phyloP scores from a whole-genome alignment of 345 rosid species.

The Luvunga scandens region DNA sequence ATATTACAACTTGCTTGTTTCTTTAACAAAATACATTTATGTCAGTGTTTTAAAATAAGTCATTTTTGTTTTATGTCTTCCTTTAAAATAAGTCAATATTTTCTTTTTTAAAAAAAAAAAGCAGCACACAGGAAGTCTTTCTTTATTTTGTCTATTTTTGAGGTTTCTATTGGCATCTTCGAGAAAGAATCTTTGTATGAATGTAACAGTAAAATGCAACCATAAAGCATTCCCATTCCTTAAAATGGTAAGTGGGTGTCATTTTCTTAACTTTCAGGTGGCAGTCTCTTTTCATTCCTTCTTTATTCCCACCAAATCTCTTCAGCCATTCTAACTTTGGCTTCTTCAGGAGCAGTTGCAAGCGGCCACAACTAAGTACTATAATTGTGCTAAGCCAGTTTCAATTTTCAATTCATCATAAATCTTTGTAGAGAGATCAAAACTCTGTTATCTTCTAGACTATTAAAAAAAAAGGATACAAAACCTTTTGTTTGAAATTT shows the following conservation, averaged over 20 bases:
- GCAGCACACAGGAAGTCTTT: not conserved
- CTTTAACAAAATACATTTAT: too few relatives aligned
- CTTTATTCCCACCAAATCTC: not conserved
- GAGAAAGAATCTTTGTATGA: not conserved
- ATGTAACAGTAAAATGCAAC: not conserved
- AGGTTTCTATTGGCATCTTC: not conserved
- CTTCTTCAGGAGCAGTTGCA: not conserved
- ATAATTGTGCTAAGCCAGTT: not conserved
- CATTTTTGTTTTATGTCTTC: too few relatives aligned
- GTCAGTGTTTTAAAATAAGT: not conserved
- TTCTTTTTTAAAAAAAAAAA: too few relatives aligned
- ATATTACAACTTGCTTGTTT: too few relatives aligned
- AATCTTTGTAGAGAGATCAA: not conserved
- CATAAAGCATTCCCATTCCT: not conserved
- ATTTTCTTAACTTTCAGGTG: not conserved
- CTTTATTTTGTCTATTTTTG: not conserved
- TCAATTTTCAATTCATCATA: not conserved
- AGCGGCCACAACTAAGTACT: not conserved
- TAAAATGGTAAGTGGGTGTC: too few relatives aligned
- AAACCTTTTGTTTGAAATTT: slow-evolving; percentile 18
- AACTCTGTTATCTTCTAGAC: not conserved
- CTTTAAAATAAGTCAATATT: too few relatives aligned
- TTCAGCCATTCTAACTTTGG: not conserved
- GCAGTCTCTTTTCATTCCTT: not conserved
- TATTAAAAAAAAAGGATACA: not conserved